Base-by-base conservation (phyloP, 352 stramenopile species). In the Albugo laibachii region DNA sequence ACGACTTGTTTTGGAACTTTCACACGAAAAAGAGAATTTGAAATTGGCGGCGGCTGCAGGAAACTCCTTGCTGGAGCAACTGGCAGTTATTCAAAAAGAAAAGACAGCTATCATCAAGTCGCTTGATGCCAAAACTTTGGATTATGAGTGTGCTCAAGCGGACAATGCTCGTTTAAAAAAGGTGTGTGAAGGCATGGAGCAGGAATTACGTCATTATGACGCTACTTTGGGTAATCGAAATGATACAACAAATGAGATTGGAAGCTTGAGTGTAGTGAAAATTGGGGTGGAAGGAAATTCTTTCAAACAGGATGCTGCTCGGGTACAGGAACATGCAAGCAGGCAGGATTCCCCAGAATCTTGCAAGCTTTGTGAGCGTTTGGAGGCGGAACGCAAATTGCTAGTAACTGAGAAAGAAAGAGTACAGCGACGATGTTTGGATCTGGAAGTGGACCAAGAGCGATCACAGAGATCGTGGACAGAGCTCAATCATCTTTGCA, bases 21-120 rank as follows among this genome's bases (percentile, higher is more conserved):
- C 66, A 1, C 31, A 41, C 0, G 67, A 71, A 46, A 61, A 68
- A 24, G 56, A 65, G 10, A 73, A 69, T 16, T 47, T 77, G 5
- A 62, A 54, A 11, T 48, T 80, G 39, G 69, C 69, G 20, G 69
- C 69, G 1, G 62, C 53, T 15, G 66, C 66, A 11, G 69, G 69
- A 14, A 78, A 70, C 24, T 52, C 49, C 35, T 54, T 82, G 36
- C 52, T 80, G 10, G 52, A 72, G 24, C 61, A 77, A 49, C 54
- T 78, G 0, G 35, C 36, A 11, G 49, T 48, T 19, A 55, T 53
- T n/a, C 46, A 52, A 2, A 54, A 62, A 15, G 60, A 76, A 35
- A 38, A 50, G 1, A 43, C 62, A 19, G 37, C 42, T 0, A 44
- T 72, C 34, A 13, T n/a, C 12, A 55, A 60, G 16, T 48, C 65